Evolutionary conservation across 208 protist genomes (phyloP), one percentile per base, ranked within the genome.

Genomic region (Leishmania aethiopica): DNA sequence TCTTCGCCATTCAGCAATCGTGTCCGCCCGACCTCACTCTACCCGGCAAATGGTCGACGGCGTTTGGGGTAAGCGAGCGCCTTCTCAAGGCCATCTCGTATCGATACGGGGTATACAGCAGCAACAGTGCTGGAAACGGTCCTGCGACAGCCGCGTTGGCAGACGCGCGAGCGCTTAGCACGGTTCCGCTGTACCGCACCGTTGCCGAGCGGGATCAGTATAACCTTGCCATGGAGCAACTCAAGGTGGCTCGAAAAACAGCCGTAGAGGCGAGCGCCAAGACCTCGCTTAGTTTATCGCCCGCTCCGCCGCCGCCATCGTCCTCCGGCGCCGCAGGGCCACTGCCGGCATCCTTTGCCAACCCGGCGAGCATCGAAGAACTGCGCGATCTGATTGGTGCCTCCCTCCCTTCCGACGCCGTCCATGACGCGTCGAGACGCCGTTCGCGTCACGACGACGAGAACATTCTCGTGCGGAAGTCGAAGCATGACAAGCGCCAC

Each of bases 1-100:
- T 94, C 10, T 92, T 85, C 77, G 93, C 94, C 5, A 84, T 97
- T 60, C 79, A 83, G 57, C 70, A 82, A 1, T 91, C 90, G 4
- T 78, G 76, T 11, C 90, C 90, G 25, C 25, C 82, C 0, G 81
- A 83, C 49, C 71, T 95, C 45, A 69, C 59, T 53, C 82, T 94
- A 40, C 92, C 92, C 7, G 10, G 51, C 19, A 49, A 88, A 32
- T 97, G 94, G 93, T 88, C 78, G 13, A 15, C 83, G 3, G 88
- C 85, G 0, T 93, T 97, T 64, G 94, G 94, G 1, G 86, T 95
- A 0, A 55, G 62, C 0, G 77, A 53, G 42, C 49, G 10, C 3
- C 66, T 67, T 25, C 42, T 91, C 37, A 76, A 28, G 42, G 51
- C 62, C 3, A 82, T 92, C 7, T 47, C 75, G 35, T 15, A 72